Evolutionary conservation across 306 rosid genomes (phyloP).

Genomic region (Gillenia trifoliata): DNA sequence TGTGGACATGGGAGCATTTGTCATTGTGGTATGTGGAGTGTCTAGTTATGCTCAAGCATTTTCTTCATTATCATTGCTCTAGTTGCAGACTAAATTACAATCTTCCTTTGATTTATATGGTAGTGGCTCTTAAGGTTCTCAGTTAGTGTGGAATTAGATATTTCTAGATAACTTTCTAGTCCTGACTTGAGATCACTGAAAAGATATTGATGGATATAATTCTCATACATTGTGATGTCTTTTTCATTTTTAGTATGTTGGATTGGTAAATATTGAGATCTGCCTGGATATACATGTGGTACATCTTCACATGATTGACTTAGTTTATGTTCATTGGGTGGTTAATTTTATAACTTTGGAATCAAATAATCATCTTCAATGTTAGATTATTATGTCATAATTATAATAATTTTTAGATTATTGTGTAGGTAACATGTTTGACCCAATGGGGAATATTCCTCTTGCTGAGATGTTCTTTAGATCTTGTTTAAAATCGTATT

Average conservation of each 20-base stretch:
- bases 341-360: background rate
- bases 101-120: slow-evolving; percentile 3
- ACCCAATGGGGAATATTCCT: too few species aligned
- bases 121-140: background rate
- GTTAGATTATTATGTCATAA: background rate
- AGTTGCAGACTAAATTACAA: background rate
- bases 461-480: background rate
- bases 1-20: slow-evolving; percentile 98
- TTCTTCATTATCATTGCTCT: slow-evolving; percentile 1
- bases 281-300: background rate
- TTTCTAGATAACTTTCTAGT: slow-evolving; percentile 3
- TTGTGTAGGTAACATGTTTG: background rate
- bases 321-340: background rate
- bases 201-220: background rate
- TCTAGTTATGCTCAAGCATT: background rate
- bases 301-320: background rate
- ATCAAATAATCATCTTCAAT: background rate
- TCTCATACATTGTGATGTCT: background rate
- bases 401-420: background rate
- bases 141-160: background rate
- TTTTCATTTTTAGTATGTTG: background rate
- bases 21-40: slow-evolving; percentile 76
- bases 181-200: slow-evolving; percentile 8
- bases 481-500: background rate
- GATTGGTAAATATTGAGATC: background rate